A percentile compares a stretch with the other conserved stretches of the same genome.
Evolutionary conservation across 1,284 basidiomycete species (phyloP).

Genomic region (Abortiporus biennis): DNA sequence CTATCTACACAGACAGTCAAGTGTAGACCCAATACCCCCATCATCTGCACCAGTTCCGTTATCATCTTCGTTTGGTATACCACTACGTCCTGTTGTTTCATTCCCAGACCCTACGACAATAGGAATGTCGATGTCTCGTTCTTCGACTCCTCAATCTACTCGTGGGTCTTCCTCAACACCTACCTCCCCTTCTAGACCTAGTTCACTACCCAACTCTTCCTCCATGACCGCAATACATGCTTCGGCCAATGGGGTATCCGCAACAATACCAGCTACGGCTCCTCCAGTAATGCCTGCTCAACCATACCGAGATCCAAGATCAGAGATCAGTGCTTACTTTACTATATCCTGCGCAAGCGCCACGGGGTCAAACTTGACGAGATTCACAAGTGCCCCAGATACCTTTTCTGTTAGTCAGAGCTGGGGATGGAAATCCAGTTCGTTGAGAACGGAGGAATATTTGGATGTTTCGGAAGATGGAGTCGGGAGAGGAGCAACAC

Average conservation of each 20-base stretch:
- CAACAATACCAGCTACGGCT: constrained; percentile 34
- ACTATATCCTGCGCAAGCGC: constrained; percentile 78
- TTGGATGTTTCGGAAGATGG: constrained; percentile 45
- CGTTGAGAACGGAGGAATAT: constrained; percentile 53
- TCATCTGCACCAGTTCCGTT: constrained; percentile 24
- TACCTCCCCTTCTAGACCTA: constrained; percentile 15
- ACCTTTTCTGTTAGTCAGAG: constrained; percentile 76
- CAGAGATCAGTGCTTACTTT: constrained; percentile 72
- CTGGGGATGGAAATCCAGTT: constrained; percentile 79
- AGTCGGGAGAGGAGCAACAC: constrained; percentile 26
- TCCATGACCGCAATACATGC: constrained; percentile 8
- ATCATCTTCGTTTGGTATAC: constrained; percentile 5
- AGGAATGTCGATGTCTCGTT: constrained; percentile 2
- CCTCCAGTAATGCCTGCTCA: constrained; percentile 44
- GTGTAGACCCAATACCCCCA: constrained; percentile 58
- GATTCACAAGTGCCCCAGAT: constrained; percentile 84
- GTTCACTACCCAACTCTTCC: constrained; percentile 13
- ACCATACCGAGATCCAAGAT: constrained; percentile 72
- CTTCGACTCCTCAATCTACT: constrained; percentile 8
- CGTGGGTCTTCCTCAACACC: constrained; percentile 7
- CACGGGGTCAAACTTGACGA: constrained; percentile 77
- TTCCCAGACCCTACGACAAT: constrained; percentile 1
- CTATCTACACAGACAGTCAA: constrained; percentile 85
- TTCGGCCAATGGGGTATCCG: constrained; percentile 11
- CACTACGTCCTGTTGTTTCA: constrained; percentile 7